These are phyloP conservation scores for Eucalyptus microcorys DNA, from an alignment of 345 rosid genomes.

Conservation along the genomic window DNA sequence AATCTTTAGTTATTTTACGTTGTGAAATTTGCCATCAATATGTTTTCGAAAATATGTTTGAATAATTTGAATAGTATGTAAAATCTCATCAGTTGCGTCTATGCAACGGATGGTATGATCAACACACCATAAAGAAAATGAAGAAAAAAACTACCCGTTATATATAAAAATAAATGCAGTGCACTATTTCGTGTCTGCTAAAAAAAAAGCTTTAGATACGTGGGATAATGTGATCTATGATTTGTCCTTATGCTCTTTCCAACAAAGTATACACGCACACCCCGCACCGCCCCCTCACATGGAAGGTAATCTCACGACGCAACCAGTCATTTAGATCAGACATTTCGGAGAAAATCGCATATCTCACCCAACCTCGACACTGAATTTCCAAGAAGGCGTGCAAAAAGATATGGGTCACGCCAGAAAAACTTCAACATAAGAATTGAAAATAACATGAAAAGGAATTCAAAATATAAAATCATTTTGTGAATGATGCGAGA, in stretches of 20 bases:
- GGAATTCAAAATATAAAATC: background rate
- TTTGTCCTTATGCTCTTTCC: background rate
- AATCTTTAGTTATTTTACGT: background rate
- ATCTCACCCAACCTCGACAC: background rate
- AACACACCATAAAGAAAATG: background rate
- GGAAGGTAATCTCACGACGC: background rate
- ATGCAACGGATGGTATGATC: background rate
- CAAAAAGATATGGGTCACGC: background rate
- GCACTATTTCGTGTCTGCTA: background rate
- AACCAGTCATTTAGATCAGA: background rate
- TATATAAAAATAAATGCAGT: no score
- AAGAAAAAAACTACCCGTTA: background rate
- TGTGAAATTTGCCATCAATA: background rate
- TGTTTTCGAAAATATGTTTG: background rate
- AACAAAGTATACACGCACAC: background rate
- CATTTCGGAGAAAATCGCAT: background rate
- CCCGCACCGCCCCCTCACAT: background rate
- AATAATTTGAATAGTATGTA: background rate
- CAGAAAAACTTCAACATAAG: background rate
- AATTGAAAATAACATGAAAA: background rate
- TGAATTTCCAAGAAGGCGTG: background rate
- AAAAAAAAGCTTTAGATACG: background rate
- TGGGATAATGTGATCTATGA: background rate
- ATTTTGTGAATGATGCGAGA: background rate
- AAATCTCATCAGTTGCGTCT: background rate